Evolutionary conservation across 1,139 yeast genomes (phyloP).

Genomic region (Suhomyces anneliseae): DNA sequence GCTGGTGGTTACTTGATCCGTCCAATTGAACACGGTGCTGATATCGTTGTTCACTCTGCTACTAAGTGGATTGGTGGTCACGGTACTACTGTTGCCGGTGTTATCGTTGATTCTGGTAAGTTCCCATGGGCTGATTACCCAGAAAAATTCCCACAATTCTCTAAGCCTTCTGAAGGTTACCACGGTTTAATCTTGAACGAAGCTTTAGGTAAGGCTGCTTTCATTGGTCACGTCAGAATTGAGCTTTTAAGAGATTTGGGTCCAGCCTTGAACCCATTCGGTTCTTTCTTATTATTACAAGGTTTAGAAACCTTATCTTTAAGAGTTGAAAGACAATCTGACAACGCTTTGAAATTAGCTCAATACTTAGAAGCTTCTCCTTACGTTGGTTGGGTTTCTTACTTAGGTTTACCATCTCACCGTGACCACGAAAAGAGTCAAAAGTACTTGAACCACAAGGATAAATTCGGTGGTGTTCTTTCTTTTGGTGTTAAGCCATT

Average conservation of each 20-base stretch:
- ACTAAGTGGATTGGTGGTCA: slow-evolving; percentile 99
- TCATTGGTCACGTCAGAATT: slow-evolving; percentile 75
- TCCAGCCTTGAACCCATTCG: slow-evolving; percentile 86
- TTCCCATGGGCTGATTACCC: slow-evolving; percentile 90
- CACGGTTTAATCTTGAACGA: slow-evolving; percentile 85
- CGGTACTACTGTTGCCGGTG: slow-evolving; percentile 95
- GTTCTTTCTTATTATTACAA: slow-evolving; percentile 78
- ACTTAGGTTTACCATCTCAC: slow-evolving; percentile 86
- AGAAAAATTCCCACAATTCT: slow-evolving; percentile 85
- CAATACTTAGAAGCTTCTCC: slow-evolving; percentile 69
- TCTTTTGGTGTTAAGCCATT: slow-evolving; percentile 83
- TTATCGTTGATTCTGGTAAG: slow-evolving; percentile 83
- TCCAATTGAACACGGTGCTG: slow-evolving; percentile 90
- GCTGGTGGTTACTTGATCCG: slow-evolving; percentile 90
- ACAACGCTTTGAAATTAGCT: slow-evolving; percentile 82
- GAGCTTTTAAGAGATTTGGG: slow-evolving; percentile 93
- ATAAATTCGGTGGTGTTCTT: slow-evolving; percentile 83
- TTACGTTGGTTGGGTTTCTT: slow-evolving; percentile 83
- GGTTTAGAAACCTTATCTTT: slow-evolving; percentile 93
- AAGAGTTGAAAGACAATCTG: slow-evolving; percentile 89
- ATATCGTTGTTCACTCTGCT: slow-evolving; percentile 83
- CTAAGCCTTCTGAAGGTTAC: slow-evolving; percentile 88
- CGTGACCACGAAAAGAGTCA: slow-evolving; percentile 79
- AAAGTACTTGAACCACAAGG: slow-evolving; percentile 64
- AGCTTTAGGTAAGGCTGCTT: slow-evolving; percentile 78